A percentile compares a stretch with the other conserved stretches of the same genome.
Evolutionary conservation across 2,329 filamentous ascomycete genomes (phyloP).

Genomic region (Sordariomycetes sp.): DNA sequence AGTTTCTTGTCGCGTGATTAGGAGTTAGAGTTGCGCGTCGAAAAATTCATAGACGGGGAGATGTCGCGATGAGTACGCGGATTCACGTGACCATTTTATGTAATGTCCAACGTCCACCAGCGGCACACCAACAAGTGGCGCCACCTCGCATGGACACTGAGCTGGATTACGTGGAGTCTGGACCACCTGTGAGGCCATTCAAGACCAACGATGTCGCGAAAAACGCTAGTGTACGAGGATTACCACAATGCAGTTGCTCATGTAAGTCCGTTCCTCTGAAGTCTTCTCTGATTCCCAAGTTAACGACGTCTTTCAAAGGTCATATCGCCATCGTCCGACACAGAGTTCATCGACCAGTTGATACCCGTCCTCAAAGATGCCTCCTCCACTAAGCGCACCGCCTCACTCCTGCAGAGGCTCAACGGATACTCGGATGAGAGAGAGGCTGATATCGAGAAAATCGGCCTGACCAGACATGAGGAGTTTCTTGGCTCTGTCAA

Average conservation of each 20-base stretch:
- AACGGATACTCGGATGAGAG: constrained; percentile 70
- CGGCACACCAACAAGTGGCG: not conserved
- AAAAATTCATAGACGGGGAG: not conserved
- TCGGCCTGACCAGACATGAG: constrained; percentile 92
- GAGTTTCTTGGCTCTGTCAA: constrained; percentile 93
- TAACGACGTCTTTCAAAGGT: constrained; percentile 46
- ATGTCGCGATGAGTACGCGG: not conserved
- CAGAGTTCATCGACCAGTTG: constrained; percentile 90
- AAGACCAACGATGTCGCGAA: constrained; percentile 27
- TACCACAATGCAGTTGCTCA: constrained; percentile 35
- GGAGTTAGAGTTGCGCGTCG: not conserved
- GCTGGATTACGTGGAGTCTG: not conserved
- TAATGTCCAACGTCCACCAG: not conserved
- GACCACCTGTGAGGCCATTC: not conserved
- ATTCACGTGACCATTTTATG: not conserved
- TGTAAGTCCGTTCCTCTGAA: constrained; percentile 16
- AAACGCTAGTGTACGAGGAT: constrained; percentile 33
- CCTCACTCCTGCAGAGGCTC: constrained; percentile 65
- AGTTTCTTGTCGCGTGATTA: not conserved
- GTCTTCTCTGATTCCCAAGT: constrained; percentile 10
- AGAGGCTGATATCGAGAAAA: constrained; percentile 84
- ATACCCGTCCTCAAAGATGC: constrained; percentile 93
- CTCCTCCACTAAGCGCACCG: constrained; percentile 60
- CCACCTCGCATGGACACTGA: not conserved
- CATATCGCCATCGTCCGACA: constrained; percentile 80